Evolutionary conservation across 345 rosid genomes (phyloP), one percentile per base, ranked within the genome.

Genomic region (Salix dunnii): DNA sequence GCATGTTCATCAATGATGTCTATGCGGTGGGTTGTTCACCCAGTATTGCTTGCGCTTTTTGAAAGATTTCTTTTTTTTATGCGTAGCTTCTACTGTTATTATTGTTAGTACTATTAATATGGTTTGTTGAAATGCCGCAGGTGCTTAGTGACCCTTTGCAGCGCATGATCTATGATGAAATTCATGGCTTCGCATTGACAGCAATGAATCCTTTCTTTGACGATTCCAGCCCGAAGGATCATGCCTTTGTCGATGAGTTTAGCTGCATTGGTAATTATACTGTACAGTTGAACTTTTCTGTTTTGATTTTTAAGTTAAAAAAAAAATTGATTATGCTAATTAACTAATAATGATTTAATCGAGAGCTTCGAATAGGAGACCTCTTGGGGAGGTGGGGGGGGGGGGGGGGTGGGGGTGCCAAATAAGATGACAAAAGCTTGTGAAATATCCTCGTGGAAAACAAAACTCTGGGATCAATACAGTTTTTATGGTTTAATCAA

Each of bases 101-200:
- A 28, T 51, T 10, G 31, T 74, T 68, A 64, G 31, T 62, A 63
- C 63, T 53, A 7, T 28, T 40, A 72, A 17, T 7, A 27, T 80
- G 43, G 43, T 40, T 40, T 40, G 43, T 40, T 10, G 35, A 30
- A 84, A 78, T 79, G 55, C 65, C 84, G 84, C 86, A 95, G 97
- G 90, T 96, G 85, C 97, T 96, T 7, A 93, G 99, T 84, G 98
- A 96, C 70, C 97, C 99, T 9, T 85, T 91, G 67, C 98, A 96
- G 80, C 92, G 98, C 38, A 93, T 93, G 94, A 89, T 93, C 61
- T 96, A 96, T 68, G 99, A 96, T 84, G 99, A 96, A 82, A 96
- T 96, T 72, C 98, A 96, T 75, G 99, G 99, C 14, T 93, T 91
- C 80, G 80, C 98, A 17, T 79, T 90, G 77, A 91, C 94, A 12